Percentiles rank a stretch among this genome's conserved stretches.
Evolutionary conservation across 2,329 filamentous ascomycete genomes (phyloP).

Genomic region (Alternaria consortialis): DNA sequence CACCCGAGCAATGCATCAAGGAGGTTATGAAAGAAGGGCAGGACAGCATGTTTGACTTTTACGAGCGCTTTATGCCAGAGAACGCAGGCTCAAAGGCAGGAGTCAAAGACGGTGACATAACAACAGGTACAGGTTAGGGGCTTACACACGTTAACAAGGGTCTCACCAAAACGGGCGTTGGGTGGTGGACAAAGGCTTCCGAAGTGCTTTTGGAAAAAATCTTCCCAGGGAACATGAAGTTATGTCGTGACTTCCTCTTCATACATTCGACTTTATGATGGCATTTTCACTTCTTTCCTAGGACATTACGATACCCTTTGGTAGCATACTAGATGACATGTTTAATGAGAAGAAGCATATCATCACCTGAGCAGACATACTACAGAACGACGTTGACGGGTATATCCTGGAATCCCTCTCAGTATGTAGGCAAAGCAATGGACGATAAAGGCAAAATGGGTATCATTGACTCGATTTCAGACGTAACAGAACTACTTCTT

Average conservation of each 20-base stretch:
- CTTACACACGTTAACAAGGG: not conserved
- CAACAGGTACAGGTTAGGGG: not conserved
- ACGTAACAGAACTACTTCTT: constrained; percentile 51
- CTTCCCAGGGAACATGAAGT: not conserved
- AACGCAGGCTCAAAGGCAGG: not conserved
- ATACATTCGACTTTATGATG: not conserved
- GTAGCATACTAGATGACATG: not conserved
- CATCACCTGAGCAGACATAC: not conserved
- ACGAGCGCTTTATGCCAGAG: constrained; percentile 32
- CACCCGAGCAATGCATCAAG: constrained; percentile 36
- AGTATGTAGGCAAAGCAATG: not conserved
- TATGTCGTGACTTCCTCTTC: not conserved
- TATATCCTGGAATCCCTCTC: not conserved
- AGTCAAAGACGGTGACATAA: not conserved
- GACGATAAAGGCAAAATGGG: constrained; percentile 2
- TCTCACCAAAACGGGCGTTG: not conserved
- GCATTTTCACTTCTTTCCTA: not conserved
- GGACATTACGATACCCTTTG: not conserved
- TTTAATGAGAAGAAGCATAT: not conserved
- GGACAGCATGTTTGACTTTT: constrained; percentile 40
- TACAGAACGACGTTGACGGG: not conserved
- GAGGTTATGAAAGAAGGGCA: constrained; percentile 30
- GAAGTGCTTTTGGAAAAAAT: not conserved
- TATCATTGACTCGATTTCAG: constrained; percentile 12
- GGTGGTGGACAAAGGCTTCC: not conserved